Evolutionary conservation across 2,329 filamentous ascomycete genomes (phyloP).

Genomic region (Paecilomyces sp.): DNA sequence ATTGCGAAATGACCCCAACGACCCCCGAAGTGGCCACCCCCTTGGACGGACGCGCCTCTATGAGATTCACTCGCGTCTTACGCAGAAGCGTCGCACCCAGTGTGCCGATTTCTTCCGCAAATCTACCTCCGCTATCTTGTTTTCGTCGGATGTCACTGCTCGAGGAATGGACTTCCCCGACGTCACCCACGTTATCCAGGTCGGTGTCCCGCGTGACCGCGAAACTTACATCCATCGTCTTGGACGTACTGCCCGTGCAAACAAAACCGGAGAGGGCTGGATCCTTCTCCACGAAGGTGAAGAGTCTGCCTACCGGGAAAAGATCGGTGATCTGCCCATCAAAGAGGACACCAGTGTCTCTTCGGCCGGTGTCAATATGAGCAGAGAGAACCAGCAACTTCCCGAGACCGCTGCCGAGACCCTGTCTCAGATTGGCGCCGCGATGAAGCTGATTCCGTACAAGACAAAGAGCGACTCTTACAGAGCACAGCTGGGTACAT

Average conservation of each 20-base stretch:
- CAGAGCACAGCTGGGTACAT: constrained; percentile 14
- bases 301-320: constrained; percentile 40
- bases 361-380: constrained; percentile 29
- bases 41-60: constrained; percentile 32
- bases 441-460: constrained; percentile 19
- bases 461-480: constrained; percentile 23
- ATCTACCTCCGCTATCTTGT: constrained; percentile 56
- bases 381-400: constrained; percentile 13
- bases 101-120: constrained; percentile 66
- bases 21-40: constrained; percentile 18
- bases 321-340: constrained; percentile 49
- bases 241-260: constrained; percentile 66
- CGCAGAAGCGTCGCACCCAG: constrained; percentile 61
- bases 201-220: constrained; percentile 56
- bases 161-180: constrained; percentile 78
- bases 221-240: constrained; percentile 73
- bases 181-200: constrained; percentile 72
- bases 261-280: constrained; percentile 56
- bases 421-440: constrained; percentile 37
- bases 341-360: constrained; percentile 40
- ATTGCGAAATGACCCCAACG: constrained; percentile 31
- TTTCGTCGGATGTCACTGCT: constrained; percentile 74
- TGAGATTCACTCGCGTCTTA: constrained; percentile 73
- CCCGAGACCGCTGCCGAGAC: constrained; percentile 11
- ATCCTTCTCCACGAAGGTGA: constrained; percentile 52